Conservation (phyloP, 2,329 filamentous ascomycete species). For the Ophiostoma quercus region DNA sequence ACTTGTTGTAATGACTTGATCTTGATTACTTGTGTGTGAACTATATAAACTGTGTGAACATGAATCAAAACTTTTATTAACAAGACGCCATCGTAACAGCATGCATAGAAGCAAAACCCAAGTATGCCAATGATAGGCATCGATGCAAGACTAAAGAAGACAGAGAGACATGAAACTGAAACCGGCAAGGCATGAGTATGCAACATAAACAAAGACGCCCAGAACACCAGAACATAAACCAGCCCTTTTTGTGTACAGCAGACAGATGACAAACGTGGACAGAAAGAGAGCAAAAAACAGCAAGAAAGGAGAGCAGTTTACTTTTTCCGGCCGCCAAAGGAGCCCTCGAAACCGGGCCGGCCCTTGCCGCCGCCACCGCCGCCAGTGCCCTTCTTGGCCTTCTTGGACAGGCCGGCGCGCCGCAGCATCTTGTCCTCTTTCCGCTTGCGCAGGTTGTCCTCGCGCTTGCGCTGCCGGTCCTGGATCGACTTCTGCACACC, state of each 20-base stretch:
- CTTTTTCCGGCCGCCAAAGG: constrained; percentile 57
- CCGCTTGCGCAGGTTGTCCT: constrained; percentile 70
- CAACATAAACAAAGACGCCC: neutral
- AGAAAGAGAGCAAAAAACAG: neutral
- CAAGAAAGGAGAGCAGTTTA: constrained; percentile 24
- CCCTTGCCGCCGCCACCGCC: constrained; percentile 39
- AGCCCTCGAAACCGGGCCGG: constrained; percentile 63
- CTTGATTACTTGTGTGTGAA: neutral
- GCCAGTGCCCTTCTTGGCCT: constrained; percentile 44
- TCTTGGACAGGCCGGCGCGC: constrained; percentile 49
- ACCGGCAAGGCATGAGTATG: neutral
- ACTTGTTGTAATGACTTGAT: neutral
- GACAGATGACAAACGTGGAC: neutral
- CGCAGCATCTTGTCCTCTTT: constrained; percentile 64
- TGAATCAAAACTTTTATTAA: constrained; percentile 11
- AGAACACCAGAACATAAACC: constrained; percentile 15
- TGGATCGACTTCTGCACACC: constrained; percentile 71
- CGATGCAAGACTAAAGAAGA: neutral
- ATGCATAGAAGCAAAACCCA: neutral
- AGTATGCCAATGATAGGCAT: constrained; percentile 6
- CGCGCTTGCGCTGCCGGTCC: constrained; percentile 74
- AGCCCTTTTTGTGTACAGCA: neutral
- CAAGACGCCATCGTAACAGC: neutral
- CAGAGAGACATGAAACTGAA: constrained; percentile 11
- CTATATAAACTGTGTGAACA: neutral